Evolutionary conservation across 768 basidiomycete genomes (phyloP).

Genomic region (Boletus sp.): DNA sequence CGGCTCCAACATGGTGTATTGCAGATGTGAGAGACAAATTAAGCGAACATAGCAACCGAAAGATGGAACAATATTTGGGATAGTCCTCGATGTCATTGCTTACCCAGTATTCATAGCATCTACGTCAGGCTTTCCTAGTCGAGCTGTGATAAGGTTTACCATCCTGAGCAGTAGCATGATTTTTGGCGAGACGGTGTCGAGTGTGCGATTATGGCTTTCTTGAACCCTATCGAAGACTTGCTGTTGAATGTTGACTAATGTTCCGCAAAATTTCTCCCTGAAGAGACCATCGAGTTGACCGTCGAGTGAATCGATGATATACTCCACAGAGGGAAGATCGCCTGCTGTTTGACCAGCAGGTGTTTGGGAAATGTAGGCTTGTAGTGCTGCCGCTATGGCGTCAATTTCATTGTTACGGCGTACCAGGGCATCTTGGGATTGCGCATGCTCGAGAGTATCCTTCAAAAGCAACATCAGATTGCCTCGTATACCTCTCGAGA

Average conservation of each 20-base stretch:
- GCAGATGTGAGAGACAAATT: background rate
- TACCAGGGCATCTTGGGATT: slow-evolving; percentile 11
- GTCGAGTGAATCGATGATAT: slow-evolving; percentile 28
- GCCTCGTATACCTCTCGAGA: background rate
- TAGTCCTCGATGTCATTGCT: background rate
- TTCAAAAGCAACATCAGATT: slow-evolving; percentile 6
- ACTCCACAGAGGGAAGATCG: slow-evolving; percentile 27
- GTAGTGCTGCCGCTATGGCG: slow-evolving; percentile 30
- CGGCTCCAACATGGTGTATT: background rate
- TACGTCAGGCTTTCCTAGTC: slow-evolving; percentile 21
- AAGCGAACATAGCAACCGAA: background rate
- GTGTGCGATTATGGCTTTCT: slow-evolving; percentile 20
- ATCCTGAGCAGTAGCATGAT: slow-evolving; percentile 27
- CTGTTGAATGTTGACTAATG: slow-evolving; percentile 19
- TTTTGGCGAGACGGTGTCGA: slow-evolving; percentile 27
- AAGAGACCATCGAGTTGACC: slow-evolving; percentile 24
- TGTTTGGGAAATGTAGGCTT: slow-evolving; percentile 31
- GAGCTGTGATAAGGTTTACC: slow-evolving; percentile 30
- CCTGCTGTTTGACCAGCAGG: slow-evolving; percentile 8
- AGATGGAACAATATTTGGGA: background rate
- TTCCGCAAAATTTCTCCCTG: slow-evolving; percentile 21
- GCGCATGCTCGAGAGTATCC: slow-evolving; percentile 11
- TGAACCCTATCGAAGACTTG: slow-evolving; percentile 24
- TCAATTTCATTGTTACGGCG: slow-evolving; percentile 27
- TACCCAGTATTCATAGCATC: slow-evolving; percentile 5